These are phyloP conservation scores for Conticribra weissflogii DNA, from an alignment of 108 stramenopile species.

Conservation along the genomic window DNA sequence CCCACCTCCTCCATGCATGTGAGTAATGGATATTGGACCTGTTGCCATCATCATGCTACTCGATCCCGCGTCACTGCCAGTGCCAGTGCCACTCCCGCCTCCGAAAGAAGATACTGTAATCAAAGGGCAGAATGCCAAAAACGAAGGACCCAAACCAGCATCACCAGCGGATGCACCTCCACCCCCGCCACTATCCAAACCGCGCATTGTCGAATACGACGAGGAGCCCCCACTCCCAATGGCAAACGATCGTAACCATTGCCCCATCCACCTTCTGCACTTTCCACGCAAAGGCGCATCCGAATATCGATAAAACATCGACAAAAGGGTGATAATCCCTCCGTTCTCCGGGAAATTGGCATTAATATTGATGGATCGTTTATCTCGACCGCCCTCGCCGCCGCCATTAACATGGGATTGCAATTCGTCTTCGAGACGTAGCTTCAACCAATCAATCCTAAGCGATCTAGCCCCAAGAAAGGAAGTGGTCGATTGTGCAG, in stretches of 20 bases:
- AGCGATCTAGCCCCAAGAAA: conserved; percentile 25
- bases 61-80: conserved; percentile 2
- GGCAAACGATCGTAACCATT: conserved; percentile 25
- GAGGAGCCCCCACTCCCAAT: conserved; percentile 23
- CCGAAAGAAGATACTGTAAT: conserved; percentile 11
- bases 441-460: conserved; percentile 22
- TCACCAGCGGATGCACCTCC: conserved; percentile 1
- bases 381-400: not conserved
- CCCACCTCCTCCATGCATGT: conserved; percentile 16
- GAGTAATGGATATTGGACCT: conserved; percentile 34
- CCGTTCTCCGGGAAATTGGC: conserved; percentile 19
- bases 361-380: not conserved
- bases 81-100: not conserved
- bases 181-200: not conserved
- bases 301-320: conserved; percentile 28
- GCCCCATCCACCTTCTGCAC: conserved; percentile 38
- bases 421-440: conserved; percentile 29
- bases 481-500: conserved; percentile 5
- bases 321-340: conserved; percentile 21
- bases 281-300: conserved; percentile 36
- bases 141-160: conserved; percentile 30
- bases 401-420: conserved; percentile 21
- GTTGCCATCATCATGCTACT: not conserved
- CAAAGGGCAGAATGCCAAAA: conserved; percentile 37
- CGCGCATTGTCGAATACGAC: conserved; percentile 11